Conservation (phyloP, 2,329 filamentous ascomycete species). For the Penicillium sp. region DNA sequence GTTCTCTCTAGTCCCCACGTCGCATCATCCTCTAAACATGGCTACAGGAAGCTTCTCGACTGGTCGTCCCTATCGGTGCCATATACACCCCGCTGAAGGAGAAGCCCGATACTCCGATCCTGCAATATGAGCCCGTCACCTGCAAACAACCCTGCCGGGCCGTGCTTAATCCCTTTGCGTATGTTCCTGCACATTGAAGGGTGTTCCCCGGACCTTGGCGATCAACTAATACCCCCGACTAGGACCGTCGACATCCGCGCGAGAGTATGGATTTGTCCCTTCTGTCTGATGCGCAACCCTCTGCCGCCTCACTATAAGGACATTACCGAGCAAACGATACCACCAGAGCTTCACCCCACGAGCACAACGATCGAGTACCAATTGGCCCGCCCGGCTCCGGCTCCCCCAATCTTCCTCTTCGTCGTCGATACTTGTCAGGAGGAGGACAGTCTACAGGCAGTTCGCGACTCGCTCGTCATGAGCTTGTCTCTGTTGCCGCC, state of each 20-base stretch:
- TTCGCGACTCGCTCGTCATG: slow-evolving; percentile 63
- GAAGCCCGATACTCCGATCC: slow-evolving; percentile 75
- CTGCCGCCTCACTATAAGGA: slow-evolving; percentile 64
- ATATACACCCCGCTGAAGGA: slow-evolving; percentile 95
- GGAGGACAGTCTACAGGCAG: slow-evolving; percentile 60
- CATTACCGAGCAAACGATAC: slow-evolving; percentile 60
- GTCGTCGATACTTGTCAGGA: slow-evolving; percentile 66
- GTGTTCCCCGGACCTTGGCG: slow-evolving; percentile 3
- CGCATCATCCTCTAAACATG: slow-evolving; percentile 25
- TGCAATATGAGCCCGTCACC: slow-evolving; percentile 93
- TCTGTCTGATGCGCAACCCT: slow-evolving; percentile 60
- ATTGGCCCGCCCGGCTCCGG: slow-evolving; percentile 55
- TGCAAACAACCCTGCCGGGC: slow-evolving; percentile 96
- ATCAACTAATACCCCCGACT: slow-evolving; percentile 19
- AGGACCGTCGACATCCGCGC: slow-evolving; percentile 62
- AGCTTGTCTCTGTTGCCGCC: slow-evolving; percentile 58
- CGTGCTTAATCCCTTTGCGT: slow-evolving; percentile 96
- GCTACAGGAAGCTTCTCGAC: slow-evolving; percentile 76
- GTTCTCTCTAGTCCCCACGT: slow-evolving; percentile 3
- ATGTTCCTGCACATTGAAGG: slow-evolving; percentile 28
- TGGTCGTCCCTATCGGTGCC: slow-evolving; percentile 93
- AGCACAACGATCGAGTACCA: slow-evolving; percentile 64
- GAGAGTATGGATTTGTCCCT: slow-evolving; percentile 63
- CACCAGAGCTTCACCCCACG: slow-evolving; percentile 58
- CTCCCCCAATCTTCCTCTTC: slow-evolving; percentile 62